phyloP scores from a whole-genome alignment of 2,329 filamentous ascomycete genomes.

The Dactylellina cionopaga region DNA sequence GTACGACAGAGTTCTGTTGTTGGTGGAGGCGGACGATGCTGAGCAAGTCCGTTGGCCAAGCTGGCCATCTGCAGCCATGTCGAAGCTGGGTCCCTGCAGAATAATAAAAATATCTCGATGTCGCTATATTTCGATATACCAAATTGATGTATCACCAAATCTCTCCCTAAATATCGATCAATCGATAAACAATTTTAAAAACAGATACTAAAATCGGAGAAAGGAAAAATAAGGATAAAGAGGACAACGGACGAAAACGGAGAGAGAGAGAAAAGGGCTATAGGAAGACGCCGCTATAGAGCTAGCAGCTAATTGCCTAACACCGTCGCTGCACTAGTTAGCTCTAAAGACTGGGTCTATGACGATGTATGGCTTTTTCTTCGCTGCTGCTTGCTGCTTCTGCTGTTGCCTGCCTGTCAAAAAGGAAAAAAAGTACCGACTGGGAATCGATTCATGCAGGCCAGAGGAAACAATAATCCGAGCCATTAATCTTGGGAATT shows the following conservation, averaged over 20 bases:
- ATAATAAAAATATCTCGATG: no score
- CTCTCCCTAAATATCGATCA: constrained; percentile 1
- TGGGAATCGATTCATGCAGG: no score
- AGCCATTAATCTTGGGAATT: no score
- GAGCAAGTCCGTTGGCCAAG: no score
- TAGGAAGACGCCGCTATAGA: constrained; percentile 2
- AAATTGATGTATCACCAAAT: no score
- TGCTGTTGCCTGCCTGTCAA: constrained; percentile 3
- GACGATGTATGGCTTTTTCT: constrained; percentile 14
- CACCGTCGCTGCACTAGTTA: no score
- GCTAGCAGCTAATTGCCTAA: no score
- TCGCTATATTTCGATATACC: no score
- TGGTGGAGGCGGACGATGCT: background rate
- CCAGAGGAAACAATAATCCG: constrained; percentile 8
- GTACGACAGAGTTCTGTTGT: constrained; percentile 26
- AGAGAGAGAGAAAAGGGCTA: constrained; percentile 14
- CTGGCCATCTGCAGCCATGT: constrained; percentile 21
- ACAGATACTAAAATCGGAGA: background rate
- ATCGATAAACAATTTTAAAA: background rate
- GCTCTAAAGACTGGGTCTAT: constrained; percentile 18
- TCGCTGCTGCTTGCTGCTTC: background rate
- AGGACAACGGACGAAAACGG: background rate
- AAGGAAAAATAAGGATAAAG: background rate
- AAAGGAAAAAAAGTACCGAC: constrained; percentile 5
- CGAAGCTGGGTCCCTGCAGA: background rate